These are phyloP conservation scores for Chrysanthemum makinoi DNA, from an alignment of 129 eudicot species.

Conservation along the genomic window DNA sequence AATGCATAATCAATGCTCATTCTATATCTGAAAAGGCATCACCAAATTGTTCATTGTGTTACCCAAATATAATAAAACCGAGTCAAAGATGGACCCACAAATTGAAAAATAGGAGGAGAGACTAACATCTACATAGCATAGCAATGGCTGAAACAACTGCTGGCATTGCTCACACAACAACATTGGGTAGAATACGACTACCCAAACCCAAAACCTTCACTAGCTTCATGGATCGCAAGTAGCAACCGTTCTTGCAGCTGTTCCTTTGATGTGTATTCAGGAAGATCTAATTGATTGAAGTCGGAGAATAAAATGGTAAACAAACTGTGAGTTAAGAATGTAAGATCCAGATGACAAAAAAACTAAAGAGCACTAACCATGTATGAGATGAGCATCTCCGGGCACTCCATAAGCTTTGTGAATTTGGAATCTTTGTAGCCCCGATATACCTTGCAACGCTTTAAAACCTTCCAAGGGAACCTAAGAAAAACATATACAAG, in stretches of 20 bases:
- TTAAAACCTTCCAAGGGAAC: conserved; percentile 96
- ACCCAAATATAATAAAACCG: background rate
- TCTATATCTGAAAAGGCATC: conserved; percentile 15
- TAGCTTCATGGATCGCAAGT: conserved; percentile 97
- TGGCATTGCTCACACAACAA: conserved; percentile 15
- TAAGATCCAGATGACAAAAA: background rate
- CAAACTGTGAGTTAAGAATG: background rate
- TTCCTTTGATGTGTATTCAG: conserved; percentile 91
- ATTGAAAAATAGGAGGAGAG: background rate
- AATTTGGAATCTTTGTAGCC: conserved; percentile 95
- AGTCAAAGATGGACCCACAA: background rate
- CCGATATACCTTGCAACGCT: conserved; percentile 97
- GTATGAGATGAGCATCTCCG: conserved; percentile 98
- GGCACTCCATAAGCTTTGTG: conserved; percentile 99
- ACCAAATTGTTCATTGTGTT: background rate
- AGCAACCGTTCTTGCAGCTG: conserved; percentile 89
- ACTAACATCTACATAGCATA: conserved; percentile 33
- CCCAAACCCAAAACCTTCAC: conserved; percentile 99
- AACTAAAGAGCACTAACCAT: conserved; percentile 48
- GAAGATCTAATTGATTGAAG: conserved; percentile 95
- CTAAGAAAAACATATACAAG: conserved; percentile 28
- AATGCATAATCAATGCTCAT: conserved; percentile 26
- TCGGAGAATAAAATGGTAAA: conserved; percentile 27
- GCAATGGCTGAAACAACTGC: conserved; percentile 23
- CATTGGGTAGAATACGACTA: conserved; percentile 20